Base-by-base conservation (phyloP, 2,329 filamentous ascomycete species). In the Scedosporium apiospermum region DNA sequence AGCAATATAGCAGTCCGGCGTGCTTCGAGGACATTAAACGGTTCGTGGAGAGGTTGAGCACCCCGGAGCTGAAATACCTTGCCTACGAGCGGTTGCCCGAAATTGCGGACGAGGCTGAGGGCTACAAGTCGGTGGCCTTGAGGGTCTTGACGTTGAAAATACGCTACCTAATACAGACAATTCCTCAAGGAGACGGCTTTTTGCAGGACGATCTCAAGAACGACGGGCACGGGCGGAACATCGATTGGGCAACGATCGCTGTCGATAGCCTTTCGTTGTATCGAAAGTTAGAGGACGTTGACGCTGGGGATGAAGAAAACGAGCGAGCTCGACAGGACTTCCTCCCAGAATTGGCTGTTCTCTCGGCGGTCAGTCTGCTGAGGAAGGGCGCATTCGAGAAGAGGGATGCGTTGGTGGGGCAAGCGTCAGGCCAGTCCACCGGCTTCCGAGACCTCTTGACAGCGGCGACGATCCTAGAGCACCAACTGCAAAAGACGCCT, bases 391-490 rank as follows among this genome's bases (percentile, higher is more conserved):
- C 49, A 27, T 21, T 61, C 6, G 26, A 23, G 6, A 18, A 16
- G 10, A 44, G 42, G 9, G 27, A 30, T 44, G 34, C 34, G 10
- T 14, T 38, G 12, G 18, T 12, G 14, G 7, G 10, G 12, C 6
- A 53, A 18, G 12, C 63, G 64, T 2, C 65, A 49, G 64, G 55
- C n/a, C 53, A 21, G 12, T 23, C 55, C 38, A 66, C 41, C 61
- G n/a, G 18, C 53, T 49, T 5, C 12, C 65, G 70, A 3, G 67
- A 72, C 9, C 72, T 84, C 18, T 69, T 85, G 0, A 80, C 80
- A 57, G 82, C 82, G 0, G 70, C 80, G 1, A 63, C 79, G 0
- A 69, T 85, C 4, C 74, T 85, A 0, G 80, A 84, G 38, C 72
- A 77, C 12, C 81, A 83, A 63, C 73, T 80, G 4, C 69, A 70